These are phyloP conservation scores for Penicillium janthinellum DNA, from an alignment of 2,329 filamentous ascomycete species.

Conservation along the genomic window DNA sequence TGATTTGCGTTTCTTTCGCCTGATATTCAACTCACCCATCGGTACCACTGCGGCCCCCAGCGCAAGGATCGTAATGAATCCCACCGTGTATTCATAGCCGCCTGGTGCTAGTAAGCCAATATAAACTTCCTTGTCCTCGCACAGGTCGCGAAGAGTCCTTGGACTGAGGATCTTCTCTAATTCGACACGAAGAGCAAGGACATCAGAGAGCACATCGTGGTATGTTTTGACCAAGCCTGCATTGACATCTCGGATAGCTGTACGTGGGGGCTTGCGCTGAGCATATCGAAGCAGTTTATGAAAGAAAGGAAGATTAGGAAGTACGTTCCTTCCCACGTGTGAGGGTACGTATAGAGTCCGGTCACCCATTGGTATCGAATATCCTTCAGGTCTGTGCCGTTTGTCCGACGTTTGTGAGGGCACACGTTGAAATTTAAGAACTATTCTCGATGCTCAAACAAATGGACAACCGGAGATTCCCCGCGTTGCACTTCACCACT, in stretches of 20 bases:
- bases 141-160: constrained; percentile 25
- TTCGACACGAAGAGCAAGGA: constrained; percentile 29
- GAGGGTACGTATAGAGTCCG: constrained; percentile 31
- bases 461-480: background rate
- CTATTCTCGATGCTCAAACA: background rate
- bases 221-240: constrained; percentile 36
- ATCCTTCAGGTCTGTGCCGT: background rate
- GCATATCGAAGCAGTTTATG: constrained; percentile 36
- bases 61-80: constrained; percentile 37
- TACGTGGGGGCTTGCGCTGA: constrained; percentile 25
- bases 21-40: constrained; percentile 27
- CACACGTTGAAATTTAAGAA: background rate
- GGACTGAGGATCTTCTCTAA: constrained; percentile 19
- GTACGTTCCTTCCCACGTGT: constrained; percentile 31
- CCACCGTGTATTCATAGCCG: constrained; percentile 42
- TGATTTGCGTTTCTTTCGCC: background rate
- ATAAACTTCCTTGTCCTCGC: constrained; percentile 34
- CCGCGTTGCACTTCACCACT: background rate
- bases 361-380: constrained; percentile 20
- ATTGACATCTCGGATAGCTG: constrained; percentile 38
- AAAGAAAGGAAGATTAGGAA: constrained; percentile 38
- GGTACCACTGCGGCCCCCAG: constrained; percentile 39
- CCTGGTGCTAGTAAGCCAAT: constrained; percentile 38
- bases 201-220: constrained; percentile 37
- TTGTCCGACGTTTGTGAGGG: background rate